Evolutionary conservation across 73 alveolate species (phyloP).

Genomic region (Paramecium primaurelia): DNA sequence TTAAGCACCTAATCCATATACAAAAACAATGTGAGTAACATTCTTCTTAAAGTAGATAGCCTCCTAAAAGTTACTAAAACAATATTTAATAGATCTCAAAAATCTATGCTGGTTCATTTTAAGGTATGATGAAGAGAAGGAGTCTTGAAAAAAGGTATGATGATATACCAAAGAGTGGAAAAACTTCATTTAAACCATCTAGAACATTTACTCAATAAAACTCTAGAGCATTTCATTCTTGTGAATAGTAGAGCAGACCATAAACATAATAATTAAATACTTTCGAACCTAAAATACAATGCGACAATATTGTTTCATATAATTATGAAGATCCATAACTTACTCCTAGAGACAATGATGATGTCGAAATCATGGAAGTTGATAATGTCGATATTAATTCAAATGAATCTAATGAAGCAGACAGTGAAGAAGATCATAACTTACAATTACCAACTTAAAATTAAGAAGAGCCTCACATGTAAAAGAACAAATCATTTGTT

Average conservation of each 20-base stretch:
- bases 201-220: conserved; percentile 24
- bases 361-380: neutral
- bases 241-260: neutral
- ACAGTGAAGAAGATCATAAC: neutral
- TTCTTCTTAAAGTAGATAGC: neutral
- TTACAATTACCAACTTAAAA: neutral
- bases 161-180: neutral
- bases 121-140: neutral
- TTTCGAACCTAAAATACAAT: neutral
- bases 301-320: neutral
- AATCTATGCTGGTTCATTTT: neutral
- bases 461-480: neutral
- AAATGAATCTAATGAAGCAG: conserved; percentile 30
- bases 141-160: neutral
- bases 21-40: neutral
- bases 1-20: neutral
- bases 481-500: conserved; percentile 21
- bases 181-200: neutral
- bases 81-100: conserved; percentile 28
- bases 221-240: neutral
- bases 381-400: conserved; percentile 26
- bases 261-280: neutral
- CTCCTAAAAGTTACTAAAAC: neutral
- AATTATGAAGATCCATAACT: neutral
- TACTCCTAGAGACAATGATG: neutral